Evolutionary conservation across 129 eudicot genomes (phyloP), one percentile per base, ranked within the genome.

Genomic region (Rutidosis leptorrhynchoides): DNA sequence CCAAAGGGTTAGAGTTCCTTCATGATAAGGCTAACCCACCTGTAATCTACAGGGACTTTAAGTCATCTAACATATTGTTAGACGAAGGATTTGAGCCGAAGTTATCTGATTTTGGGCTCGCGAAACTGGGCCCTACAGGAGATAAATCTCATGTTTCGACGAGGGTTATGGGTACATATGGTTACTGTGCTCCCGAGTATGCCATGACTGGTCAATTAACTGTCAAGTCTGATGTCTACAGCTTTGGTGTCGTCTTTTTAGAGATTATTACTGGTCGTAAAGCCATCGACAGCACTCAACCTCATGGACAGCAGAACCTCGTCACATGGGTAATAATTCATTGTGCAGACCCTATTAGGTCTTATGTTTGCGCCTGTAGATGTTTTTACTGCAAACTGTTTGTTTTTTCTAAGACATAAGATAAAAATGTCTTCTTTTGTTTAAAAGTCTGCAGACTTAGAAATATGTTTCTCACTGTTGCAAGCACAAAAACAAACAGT

Each of bases 181-280:
- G 93, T 49, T 86, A 86, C 27, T 87, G 95, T 65, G 90, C 87
- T 21, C 90, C 95, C 0, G 90, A 87, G 70, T 87, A 87, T 64
- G 85, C 89, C 76, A 79, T 76, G 83, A 87, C 83, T 19, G 95
- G 95, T 7, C 81, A 81, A 17, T 73, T 83, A 33, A 87, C 90
- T 0, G 46, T 79, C 15, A 87, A 87, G 73, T 87, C 90, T 15
- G 90, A 87, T 58, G 81, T 87, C 20, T 87, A 81, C 67, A 79
- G 90, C 68, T 83, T 87, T 49, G 90, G 95, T 4, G 90, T 87
- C 2, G 90, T 87, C 9, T 58, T 87, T 46, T 53, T 87, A 53
- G 95, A 83, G 74, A 75, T 87, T n/a, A 81, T 87, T 58, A 87
- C 90, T 3, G 95, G 95, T 16, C 84, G 90, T 14, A 87, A 67